These are phyloP conservation scores for Aspergillus melleus DNA, from an alignment of 2,329 filamentous ascomycete species.

Conservation along the genomic window DNA sequence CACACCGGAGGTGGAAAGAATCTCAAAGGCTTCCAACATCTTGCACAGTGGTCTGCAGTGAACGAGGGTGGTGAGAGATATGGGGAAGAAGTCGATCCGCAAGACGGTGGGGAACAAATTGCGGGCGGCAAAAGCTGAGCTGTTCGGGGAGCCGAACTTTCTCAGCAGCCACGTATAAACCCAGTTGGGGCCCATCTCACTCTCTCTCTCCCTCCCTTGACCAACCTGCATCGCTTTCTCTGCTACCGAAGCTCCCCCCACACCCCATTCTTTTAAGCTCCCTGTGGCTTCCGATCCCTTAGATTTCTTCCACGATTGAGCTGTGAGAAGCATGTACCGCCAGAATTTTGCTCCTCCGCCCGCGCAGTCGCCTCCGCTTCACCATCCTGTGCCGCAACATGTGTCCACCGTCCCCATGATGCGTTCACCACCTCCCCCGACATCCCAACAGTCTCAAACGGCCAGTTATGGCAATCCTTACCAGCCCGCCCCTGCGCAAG, in stretches of 20 bases:
- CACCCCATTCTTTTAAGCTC: constrained; percentile 6
- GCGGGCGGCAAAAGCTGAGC: constrained; percentile 23
- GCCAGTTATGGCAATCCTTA: constrained; percentile 53
- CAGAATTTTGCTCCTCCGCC: constrained; percentile 73
- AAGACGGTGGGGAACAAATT: constrained; percentile 19
- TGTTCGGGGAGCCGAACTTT: constrained; percentile 19
- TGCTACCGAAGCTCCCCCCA: background rate
- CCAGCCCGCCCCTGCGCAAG: constrained; percentile 45
- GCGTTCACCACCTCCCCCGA: constrained; percentile 81
- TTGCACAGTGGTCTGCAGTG: background rate
- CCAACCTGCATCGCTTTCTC: constrained; percentile 2
- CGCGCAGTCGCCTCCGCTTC: constrained; percentile 81
- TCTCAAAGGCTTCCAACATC: constrained; percentile 97
- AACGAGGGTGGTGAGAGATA: constrained; percentile 4
- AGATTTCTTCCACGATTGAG: constrained; percentile 4
- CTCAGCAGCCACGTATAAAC: constrained; percentile 35
- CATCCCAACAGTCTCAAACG: constrained; percentile 68
- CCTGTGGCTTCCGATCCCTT: constrained; percentile 11
- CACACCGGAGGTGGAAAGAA: constrained; percentile 91
- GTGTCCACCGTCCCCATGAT: constrained; percentile 97
- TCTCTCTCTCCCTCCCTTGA: constrained; percentile 5
- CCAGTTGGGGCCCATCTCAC: constrained; percentile 12
- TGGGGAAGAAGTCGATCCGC: constrained; percentile 8
- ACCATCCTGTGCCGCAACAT: constrained; percentile 97
- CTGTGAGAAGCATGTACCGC: constrained; percentile 69